Evolutionary conservation across 2,329 filamentous ascomycete species (phyloP).

Genomic region (Colletotrichum godetiae): DNA sequence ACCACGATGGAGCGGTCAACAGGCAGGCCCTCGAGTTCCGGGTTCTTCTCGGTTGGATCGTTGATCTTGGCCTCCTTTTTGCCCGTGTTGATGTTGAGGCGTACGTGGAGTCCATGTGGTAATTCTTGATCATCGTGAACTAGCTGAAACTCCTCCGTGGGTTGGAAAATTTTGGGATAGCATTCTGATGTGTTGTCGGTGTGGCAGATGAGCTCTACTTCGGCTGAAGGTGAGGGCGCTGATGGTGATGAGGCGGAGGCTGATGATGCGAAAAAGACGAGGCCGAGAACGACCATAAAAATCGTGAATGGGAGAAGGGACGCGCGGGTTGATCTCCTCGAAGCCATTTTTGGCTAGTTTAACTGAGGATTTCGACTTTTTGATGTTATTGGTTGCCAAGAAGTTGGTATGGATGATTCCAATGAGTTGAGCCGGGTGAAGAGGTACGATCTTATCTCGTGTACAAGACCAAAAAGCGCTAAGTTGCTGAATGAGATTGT

Average conservation of each 20-base stretch:
- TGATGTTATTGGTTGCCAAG: not conserved
- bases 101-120: slow-evolving; percentile 73
- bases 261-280: slow-evolving; percentile 20
- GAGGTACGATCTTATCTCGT: not conserved
- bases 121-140: slow-evolving; percentile 74
- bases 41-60: slow-evolving; percentile 62
- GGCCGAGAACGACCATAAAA: slow-evolving; percentile 26
- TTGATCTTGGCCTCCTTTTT: slow-evolving; percentile 75
- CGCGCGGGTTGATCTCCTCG: not conserved
- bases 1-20: slow-evolving; percentile 65
- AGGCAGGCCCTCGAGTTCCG: slow-evolving; percentile 61
- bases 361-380: not conserved
- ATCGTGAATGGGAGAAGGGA: slow-evolving; percentile 7
- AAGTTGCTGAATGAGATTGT: not conserved
- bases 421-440: not conserved
- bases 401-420: not conserved
- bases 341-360: slow-evolving; percentile 11
- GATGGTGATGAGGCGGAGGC: slow-evolving; percentile 17
- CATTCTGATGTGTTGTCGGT: slow-evolving; percentile 69
- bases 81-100: slow-evolving; percentile 73
- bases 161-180: slow-evolving; percentile 72
- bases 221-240: slow-evolving; percentile 46
- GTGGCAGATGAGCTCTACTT: slow-evolving; percentile 73
- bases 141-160: slow-evolving; percentile 73
- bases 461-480: not conserved